phyloP scores from a whole-genome alignment of 371 early-diverging fungal species.

The Mortierella sp. region DNA sequence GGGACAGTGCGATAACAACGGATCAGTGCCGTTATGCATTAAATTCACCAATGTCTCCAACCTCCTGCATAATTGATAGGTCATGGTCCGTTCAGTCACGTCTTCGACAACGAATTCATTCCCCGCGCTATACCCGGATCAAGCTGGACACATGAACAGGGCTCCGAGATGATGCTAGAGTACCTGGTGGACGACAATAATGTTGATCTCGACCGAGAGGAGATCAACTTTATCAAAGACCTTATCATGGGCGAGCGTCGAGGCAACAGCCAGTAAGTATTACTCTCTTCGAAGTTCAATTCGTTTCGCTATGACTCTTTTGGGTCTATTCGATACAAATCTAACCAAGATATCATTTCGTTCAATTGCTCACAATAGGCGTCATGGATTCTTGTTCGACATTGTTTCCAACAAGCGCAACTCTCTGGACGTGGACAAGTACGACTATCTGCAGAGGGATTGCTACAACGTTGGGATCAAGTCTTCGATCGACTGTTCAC shows the following conservation, averaged over 20 bases:
- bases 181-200: slow-evolving; percentile 86
- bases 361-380: slow-evolving; percentile 18
- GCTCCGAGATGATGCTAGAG: slow-evolving; percentile 91
- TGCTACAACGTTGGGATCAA: slow-evolving; percentile 89
- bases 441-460: slow-evolving; percentile 96
- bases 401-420: slow-evolving; percentile 97
- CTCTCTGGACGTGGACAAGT: slow-evolving; percentile 97
- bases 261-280: slow-evolving; percentile 33
- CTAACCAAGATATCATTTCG: not conserved
- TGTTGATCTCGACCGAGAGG: slow-evolving; percentile 77
- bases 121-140: slow-evolving; percentile 75
- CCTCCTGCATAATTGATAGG: slow-evolving; percentile 57
- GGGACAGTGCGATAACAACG: not conserved
- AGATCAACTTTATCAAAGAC: slow-evolving; percentile 86
- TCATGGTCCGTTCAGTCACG: slow-evolving; percentile 96
- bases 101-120: slow-evolving; percentile 93
- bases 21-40: not conserved
- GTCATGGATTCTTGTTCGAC: slow-evolving; percentile 87
- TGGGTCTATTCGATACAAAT: not conserved
- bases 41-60: slow-evolving; percentile 4
- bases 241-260: slow-evolving; percentile 85
- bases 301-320: not conserved
- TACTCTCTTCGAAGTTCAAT: not conserved
- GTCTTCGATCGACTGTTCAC: slow-evolving; percentile 81
- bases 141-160: slow-evolving; percentile 92